Conservation (phyloP, 2,329 filamentous ascomycete genomes). For the Madurella mycetomatis region DNA sequence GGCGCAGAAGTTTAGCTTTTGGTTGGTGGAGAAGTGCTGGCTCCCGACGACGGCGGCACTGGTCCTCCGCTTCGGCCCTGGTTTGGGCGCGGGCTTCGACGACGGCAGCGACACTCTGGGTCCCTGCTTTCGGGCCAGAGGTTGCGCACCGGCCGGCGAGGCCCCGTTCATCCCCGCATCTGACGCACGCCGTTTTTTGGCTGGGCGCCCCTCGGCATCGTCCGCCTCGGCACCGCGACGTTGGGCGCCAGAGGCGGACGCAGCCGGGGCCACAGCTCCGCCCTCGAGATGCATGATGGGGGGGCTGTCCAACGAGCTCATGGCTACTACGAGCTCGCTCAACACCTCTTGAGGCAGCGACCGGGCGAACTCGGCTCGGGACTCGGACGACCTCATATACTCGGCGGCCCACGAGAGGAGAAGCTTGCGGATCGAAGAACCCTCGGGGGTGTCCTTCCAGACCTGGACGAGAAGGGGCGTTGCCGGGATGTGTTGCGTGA, state of each 20-base stretch:
- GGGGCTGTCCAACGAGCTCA: slow-evolving; percentile 50
- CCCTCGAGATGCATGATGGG: slow-evolving; percentile 32
- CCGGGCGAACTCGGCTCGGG: slow-evolving; percentile 54
- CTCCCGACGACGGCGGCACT: slow-evolving; percentile 27
- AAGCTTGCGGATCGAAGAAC: slow-evolving; percentile 54
- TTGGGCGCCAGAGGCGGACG: slow-evolving; percentile 19
- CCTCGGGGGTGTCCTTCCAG: slow-evolving; percentile 58
- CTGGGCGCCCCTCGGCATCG: slow-evolving; percentile 23
- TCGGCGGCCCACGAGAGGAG: slow-evolving; percentile 60
- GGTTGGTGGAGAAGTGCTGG: slow-evolving; percentile 33
- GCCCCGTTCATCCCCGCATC: slow-evolving; percentile 29
- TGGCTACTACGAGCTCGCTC: slow-evolving; percentile 57
- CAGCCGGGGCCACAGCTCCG: slow-evolving; percentile 7
- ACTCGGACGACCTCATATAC: slow-evolving; percentile 56
- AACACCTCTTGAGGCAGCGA: slow-evolving; percentile 59
- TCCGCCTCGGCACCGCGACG: slow-evolving; percentile 39
- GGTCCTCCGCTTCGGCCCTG: slow-evolving; percentile 28
- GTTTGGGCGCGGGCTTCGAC: slow-evolving; percentile 9
- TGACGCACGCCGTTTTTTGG: slow-evolving; percentile 42
- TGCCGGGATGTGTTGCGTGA: slow-evolving; percentile 53
- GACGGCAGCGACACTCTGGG: slow-evolving; percentile 30
- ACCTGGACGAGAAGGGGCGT: slow-evolving; percentile 56
- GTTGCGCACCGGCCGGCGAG: slow-evolving; percentile 16
- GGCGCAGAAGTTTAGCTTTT: slow-evolving; percentile 55
- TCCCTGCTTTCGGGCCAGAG: slow-evolving; percentile 28